Base-by-base conservation (phyloP, 441 rosid species). In the Melianthus villosus region DNA sequence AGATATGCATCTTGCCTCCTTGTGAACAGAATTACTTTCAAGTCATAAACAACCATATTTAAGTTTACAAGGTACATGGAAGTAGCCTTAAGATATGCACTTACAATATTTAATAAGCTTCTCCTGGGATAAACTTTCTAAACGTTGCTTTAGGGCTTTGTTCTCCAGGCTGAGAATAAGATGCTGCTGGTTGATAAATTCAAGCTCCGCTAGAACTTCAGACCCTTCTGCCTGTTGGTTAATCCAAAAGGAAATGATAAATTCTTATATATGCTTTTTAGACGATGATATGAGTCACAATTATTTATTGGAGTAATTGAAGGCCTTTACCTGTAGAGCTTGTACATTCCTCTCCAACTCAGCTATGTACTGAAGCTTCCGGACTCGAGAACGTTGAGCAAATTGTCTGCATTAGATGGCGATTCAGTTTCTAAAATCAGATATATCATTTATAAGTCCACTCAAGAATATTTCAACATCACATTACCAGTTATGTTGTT, bases 361-460 rank as follows among this genome's bases (percentile, higher is more conserved):
- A 64, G 97, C 87, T 60, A 92, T 86, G 72, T 86, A 86, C 67
- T 92, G 99, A 51, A 92, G 97, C 59, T 92, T 92, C 12, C 99
- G 82, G 25, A 86, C 97, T 48, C 99, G 62, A 36, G 99, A 92
- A 17, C 99, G 84, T 48, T 92, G 99, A 52, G 99, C 99, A 28
- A 86, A 92, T 84, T 92, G 99, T 78, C 99, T 92, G 62, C 61
- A 71, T 10, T 17, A 39, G 40, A 53, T 22, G 51, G 27, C 15
- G 33, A 38, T 12, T 39, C 30, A 14, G 28, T 9, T 32, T 57
- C 20, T 48, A 9, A 27, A 49, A 51, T 17, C 16, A 57, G 52
- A 49, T 4, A 9, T 22, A 29, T 7, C 13, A 61, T 25, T 27
- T n/a, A 6, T 27, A 43, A 39, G 28, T 23, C 30, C 23, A 38